A percentile compares a stretch with the other conserved stretches of the same genome.
phyloP scores from a whole-genome alignment of 1,284 basidiomycete species.

The Ceratobasidium papillatum region DNA sequence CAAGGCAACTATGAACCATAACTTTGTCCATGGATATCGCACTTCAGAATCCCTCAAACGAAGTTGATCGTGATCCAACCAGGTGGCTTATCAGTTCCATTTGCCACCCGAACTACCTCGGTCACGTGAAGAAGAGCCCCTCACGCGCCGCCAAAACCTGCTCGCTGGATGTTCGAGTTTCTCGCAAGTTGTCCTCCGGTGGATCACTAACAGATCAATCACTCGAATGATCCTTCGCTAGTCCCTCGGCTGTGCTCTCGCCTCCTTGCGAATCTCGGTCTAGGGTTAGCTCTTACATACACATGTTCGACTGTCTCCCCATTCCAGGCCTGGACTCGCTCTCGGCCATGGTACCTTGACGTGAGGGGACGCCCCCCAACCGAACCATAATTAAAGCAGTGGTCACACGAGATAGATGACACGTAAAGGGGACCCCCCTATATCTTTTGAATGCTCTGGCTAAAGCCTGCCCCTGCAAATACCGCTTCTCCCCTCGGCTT shows the following conservation, averaged over 20 bases:
- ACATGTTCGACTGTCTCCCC: neutral
- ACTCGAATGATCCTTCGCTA: neutral
- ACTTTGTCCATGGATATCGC: too few relatives aligned
- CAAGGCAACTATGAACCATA: too few relatives aligned
- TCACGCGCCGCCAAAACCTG: conserved; percentile 3
- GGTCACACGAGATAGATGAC: neutral
- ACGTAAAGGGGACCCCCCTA: neutral
- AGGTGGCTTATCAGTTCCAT: neutral
- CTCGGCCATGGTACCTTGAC: conserved; percentile 2
- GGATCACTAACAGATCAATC: neutral
- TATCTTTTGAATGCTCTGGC: neutral
- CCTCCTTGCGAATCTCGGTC: neutral
- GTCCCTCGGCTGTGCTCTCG: neutral
- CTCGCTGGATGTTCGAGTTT: neutral
- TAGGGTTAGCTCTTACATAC: neutral
- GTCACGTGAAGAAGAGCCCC: neutral
- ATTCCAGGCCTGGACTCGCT: neutral
- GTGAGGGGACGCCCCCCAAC: neutral
- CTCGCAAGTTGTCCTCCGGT: neutral
- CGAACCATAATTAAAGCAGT: neutral
- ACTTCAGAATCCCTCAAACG: neutral
- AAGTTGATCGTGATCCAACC: too few relatives aligned
- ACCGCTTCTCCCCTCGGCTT: neutral
- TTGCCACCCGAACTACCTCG: neutral
- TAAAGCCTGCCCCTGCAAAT: neutral